Evolutionary conservation across 495 filamentous ascomycete genomes (phyloP), one percentile per base, ranked within the genome.

Genomic region (Pyrenopolyporus hunteri): DNA sequence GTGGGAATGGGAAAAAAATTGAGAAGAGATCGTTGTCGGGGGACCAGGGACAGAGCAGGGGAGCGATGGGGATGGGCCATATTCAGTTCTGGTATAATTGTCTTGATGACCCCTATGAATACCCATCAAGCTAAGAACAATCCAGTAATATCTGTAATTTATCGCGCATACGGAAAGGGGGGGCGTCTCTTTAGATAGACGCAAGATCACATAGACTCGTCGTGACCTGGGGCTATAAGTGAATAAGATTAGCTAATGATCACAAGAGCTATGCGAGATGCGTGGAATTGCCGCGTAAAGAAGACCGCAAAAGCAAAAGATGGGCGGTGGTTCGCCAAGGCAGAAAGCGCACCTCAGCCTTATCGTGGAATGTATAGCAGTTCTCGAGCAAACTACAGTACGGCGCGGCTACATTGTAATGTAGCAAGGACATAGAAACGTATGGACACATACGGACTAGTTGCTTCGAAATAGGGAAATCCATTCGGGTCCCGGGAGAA

Each of bases 161-260:
- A 8, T 55, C 36, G 6, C 23, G 7, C 39, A 7, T 28, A 28
- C n/a, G 32, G 20, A 13, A 50, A 31, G 29, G 39, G 32, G n/a
- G 31, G 49, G 49, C 1, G 62, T 56, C 22, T 40, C 19, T 47
- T 29, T 48, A 48, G 45, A 48, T 14, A 14, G 23, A 28, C 31
- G 13, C 42, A 0, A 6, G 20, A n/a, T 13, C 13, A 9, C 14
- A 47, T 20, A 29, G n/a, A 3, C 13, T n/a, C 17, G 10, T 35
- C 17, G 29, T 6, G 16, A 49, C 28, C 47, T 47, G 54, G 48
- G 40, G 36, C n/a, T 44, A 23, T 52, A 63, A 26, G 13, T 44
- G 23, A 6, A 36, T 62, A 37, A 58, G 48, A 57, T 57, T 46
- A 59, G 43, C 20, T 49, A 54, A 47, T 37, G 40, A 26, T 55